Base-by-base conservation (phyloP, 257 asterid genomes). In the Marsdenia floribunda region DNA sequence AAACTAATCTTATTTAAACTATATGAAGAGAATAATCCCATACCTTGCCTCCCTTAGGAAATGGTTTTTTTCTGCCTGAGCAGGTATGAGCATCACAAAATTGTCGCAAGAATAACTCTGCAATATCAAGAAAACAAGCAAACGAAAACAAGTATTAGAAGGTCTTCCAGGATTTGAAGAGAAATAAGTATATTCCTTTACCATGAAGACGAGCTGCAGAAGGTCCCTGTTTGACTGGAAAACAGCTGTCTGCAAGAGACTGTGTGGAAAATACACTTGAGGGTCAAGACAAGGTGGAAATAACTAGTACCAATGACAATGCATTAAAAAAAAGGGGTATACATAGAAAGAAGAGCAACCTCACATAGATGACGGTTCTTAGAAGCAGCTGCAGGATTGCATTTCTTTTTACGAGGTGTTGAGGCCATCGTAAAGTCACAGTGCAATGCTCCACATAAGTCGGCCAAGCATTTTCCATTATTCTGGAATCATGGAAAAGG, bases 61-160 rank as follows among this genome's bases (percentile, higher is more conserved):
- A 94, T 38, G 96, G 97, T 76, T 89, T 90, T 64, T 78, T 82
- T 11, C 87, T 88, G 60, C 81, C 84, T 18, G 93, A 83, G 83
- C 97, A 94, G 70, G 89, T 80, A 83, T 94, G 98, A 73, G 95
- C 96, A 81, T 94, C 97, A 53, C 98, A 94, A 73, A 94, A 90
- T 75, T 92, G 98, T 77, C 87, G 95, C 81, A 94, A 79, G 79
- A 92, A 94, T 64, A 94, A 78, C 59, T 91, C 98, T 93, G 80
- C 80, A 73, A 79, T 7, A 24, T 18, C 26, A 58, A 73, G 73
- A n/a, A 85, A 74, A 77, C 9, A 70, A 59, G 71, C 78, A 22
- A 67, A 46, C 0, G 66, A 82, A 77, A 47, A 46, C 54, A 22
- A 54, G 60, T 57, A 54, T 3, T 55, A 37, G 66, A 81, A 47